A percentile compares a stretch with the other conserved stretches of the same genome.
These are phyloP conservation scores for Cercospora janseana DNA, from an alignment of 2,329 filamentous ascomycete species.

Conservation along the genomic window DNA sequence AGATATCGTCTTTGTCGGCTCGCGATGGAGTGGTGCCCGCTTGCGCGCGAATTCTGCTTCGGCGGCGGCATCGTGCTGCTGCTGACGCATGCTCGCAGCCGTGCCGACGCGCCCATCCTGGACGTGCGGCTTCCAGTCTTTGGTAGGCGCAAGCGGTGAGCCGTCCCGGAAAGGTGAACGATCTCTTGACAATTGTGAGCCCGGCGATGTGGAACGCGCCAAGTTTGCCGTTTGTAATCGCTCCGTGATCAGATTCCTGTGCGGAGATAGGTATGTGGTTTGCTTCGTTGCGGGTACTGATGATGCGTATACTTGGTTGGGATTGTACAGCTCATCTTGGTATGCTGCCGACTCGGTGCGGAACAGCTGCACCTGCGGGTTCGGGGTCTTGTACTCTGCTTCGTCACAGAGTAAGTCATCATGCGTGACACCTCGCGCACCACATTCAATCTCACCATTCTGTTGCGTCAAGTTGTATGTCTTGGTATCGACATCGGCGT, in stretches of 20 bases:
- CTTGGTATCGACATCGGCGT: slow-evolving; percentile 55
- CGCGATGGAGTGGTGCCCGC: slow-evolving; percentile 33
- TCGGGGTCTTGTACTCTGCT: slow-evolving; percentile 49
- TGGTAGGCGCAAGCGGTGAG: slow-evolving; percentile 50
- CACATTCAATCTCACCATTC: slow-evolving; percentile 52
- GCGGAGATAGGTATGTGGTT: slow-evolving; percentile 45
- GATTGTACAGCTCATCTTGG: slow-evolving; percentile 80
- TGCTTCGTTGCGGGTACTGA: slow-evolving; percentile 44
- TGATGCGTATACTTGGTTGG: slow-evolving; percentile 59
- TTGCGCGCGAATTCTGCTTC: slow-evolving; percentile 42
- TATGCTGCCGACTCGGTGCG: slow-evolving; percentile 84
- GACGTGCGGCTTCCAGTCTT: slow-evolving; percentile 42
- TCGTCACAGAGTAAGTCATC: slow-evolving; percentile 65
- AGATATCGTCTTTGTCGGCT: slow-evolving; percentile 76
- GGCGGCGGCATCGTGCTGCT: slow-evolving; percentile 61
- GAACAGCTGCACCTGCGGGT: slow-evolving; percentile 68
- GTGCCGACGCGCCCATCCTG: slow-evolving; percentile 49
- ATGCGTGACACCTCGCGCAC: slow-evolving; percentile 41
- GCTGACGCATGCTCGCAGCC: slow-evolving; percentile 60
- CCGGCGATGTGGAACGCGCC: slow-evolving; percentile 59
- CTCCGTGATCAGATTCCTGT: slow-evolving; percentile 66
- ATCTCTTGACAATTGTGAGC: slow-evolving; percentile 56
- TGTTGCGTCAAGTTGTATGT: slow-evolving; percentile 49
- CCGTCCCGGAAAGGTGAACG: slow-evolving; percentile 78
- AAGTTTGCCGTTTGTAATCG: slow-evolving; percentile 76